Percentiles rank a stretch among this genome's conserved stretches.
These are phyloP conservation scores for Chlorophyllum brunneum DNA, from an alignment of 768 basidiomycete genomes.

Conservation along the genomic window DNA sequence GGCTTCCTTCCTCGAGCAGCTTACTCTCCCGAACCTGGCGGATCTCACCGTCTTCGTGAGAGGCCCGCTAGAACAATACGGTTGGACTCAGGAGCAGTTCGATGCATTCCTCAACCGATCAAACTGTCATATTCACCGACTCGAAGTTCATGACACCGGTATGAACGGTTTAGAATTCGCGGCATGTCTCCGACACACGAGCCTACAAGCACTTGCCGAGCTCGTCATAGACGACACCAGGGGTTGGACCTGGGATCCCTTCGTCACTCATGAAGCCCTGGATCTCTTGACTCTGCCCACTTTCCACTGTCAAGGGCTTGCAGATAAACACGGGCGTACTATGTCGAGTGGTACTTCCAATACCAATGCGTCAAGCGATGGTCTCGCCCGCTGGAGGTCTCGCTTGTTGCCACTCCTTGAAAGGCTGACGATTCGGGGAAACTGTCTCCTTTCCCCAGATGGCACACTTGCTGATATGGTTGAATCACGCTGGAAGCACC, in stretches of 20 bases:
- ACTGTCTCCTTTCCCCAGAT: conserved; percentile 25
- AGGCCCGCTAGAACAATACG: conserved; percentile 24
- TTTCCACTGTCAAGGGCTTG: not conserved
- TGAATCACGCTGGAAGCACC: conserved; percentile 29
- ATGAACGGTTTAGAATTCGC: conserved; percentile 26
- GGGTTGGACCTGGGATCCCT: conserved; percentile 31
- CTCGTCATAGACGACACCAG: conserved; percentile 29
- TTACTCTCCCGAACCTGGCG: conserved; percentile 24
- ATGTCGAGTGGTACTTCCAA: not conserved
- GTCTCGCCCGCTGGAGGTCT: not conserved
- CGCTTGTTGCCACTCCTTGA: conserved; percentile 26
- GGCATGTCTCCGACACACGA: conserved; percentile 23
- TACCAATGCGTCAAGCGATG: not conserved
- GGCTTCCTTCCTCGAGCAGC: conserved; percentile 25
- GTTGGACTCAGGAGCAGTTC: conserved; percentile 31
- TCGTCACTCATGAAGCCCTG: conserved; percentile 25
- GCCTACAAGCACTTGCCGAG: conserved; percentile 24
- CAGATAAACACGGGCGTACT: not conserved
- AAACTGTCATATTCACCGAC: conserved; percentile 21
- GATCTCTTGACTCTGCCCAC: conserved; percentile 23
- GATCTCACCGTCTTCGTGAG: conserved; percentile 25
- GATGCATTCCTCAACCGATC: conserved; percentile 28
- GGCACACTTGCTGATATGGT: conserved; percentile 32
- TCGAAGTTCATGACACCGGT: conserved; percentile 30
- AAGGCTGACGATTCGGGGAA: conserved; percentile 25